phyloP scores from a whole-genome alignment of 2,329 filamentous ascomycete genomes.

The Cytospora piceae region DNA sequence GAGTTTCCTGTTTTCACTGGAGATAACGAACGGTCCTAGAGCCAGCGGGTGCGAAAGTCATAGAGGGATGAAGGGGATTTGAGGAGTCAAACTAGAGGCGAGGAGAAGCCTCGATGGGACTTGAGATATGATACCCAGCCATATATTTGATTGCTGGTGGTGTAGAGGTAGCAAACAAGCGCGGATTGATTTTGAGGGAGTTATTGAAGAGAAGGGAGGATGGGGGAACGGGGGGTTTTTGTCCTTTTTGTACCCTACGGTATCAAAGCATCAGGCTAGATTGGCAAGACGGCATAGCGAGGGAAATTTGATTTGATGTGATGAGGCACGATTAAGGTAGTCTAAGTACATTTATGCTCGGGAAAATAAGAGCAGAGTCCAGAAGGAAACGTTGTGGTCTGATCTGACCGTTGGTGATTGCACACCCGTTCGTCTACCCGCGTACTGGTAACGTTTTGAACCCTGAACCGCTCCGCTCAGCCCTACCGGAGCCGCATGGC shows the following conservation, averaged over 20 bases:
- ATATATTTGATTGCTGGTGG: not conserved
- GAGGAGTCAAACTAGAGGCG: not conserved
- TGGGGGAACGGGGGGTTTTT: not conserved
- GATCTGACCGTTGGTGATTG: not conserved
- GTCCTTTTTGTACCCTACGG: not conserved
- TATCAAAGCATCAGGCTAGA: slow-evolving; percentile 15
- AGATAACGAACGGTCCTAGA: not conserved
- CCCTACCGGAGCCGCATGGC: slow-evolving; percentile 5
- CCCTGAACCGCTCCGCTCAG: slow-evolving; percentile 6
- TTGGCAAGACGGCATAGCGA: slow-evolving; percentile 23
- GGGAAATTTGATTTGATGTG: slow-evolving; percentile 8
- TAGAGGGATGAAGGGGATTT: not conserved
- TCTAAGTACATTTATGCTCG: not conserved
- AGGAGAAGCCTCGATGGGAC: slow-evolving; percentile 4
- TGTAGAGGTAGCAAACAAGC: slow-evolving; percentile 1
- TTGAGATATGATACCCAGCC: not conserved
- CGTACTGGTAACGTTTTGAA: not conserved
- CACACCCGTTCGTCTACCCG: not conserved
- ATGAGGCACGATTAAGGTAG: not conserved
- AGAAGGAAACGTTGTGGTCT: not conserved
- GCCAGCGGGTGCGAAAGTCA: not conserved
- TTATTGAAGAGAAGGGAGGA: not conserved
- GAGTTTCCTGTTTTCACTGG: slow-evolving; percentile 22
- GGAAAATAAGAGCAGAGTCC: not conserved
- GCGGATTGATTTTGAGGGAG: not conserved